Percentiles rank a stretch among this genome's conserved stretches.
phyloP scores from a whole-genome alignment of 2,329 filamentous ascomycete species.

The Calonectria pteridis region DNA sequence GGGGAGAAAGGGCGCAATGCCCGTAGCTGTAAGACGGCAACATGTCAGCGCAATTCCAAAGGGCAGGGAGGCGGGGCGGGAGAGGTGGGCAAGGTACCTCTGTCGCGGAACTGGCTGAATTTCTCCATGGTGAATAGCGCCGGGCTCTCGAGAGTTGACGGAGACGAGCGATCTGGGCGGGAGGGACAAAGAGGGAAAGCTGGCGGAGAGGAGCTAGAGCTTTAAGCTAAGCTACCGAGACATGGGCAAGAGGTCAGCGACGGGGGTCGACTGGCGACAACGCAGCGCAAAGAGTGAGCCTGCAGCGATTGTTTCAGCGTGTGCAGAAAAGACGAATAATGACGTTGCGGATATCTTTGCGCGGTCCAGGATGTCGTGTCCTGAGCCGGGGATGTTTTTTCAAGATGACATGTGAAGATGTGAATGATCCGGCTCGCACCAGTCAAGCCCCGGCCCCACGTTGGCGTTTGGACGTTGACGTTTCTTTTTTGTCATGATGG shows the following conservation, averaged over 20 bases:
- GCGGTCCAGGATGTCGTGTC: slow-evolving; percentile 8
- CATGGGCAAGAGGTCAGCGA: slow-evolving; percentile 31
- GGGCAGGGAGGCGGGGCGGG: not conserved
- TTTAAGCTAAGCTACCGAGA: slow-evolving; percentile 38
- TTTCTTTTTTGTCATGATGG: slow-evolving; percentile 20
- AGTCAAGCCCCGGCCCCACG: slow-evolving; percentile 22
- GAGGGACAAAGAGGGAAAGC: slow-evolving; percentile 23
- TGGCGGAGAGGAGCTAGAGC: slow-evolving; percentile 19
- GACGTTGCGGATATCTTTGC: slow-evolving; percentile 5
- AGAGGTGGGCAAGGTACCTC: slow-evolving; percentile 66
- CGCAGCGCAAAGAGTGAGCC: not conserved
- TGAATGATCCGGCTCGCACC: slow-evolving; percentile 3
- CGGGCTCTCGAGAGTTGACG: not conserved
- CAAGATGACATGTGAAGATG: slow-evolving; percentile 27
- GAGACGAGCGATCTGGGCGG: slow-evolving; percentile 10
- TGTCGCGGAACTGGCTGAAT: slow-evolving; percentile 92
- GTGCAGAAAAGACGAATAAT: not conserved
- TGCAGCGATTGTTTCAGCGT: slow-evolving; percentile 16
- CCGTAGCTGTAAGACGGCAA: slow-evolving; percentile 74
- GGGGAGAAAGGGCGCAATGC: slow-evolving; percentile 95
- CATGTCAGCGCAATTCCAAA: slow-evolving; percentile 23
- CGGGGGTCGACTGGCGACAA: slow-evolving; percentile 16
- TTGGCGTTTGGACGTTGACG: slow-evolving; percentile 23
- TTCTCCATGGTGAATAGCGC: slow-evolving; percentile 79
- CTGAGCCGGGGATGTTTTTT: not conserved